Evolutionary conservation across 2,329 filamentous ascomycete species (phyloP).

Genomic region (Colletotrichum sp.): DNA sequence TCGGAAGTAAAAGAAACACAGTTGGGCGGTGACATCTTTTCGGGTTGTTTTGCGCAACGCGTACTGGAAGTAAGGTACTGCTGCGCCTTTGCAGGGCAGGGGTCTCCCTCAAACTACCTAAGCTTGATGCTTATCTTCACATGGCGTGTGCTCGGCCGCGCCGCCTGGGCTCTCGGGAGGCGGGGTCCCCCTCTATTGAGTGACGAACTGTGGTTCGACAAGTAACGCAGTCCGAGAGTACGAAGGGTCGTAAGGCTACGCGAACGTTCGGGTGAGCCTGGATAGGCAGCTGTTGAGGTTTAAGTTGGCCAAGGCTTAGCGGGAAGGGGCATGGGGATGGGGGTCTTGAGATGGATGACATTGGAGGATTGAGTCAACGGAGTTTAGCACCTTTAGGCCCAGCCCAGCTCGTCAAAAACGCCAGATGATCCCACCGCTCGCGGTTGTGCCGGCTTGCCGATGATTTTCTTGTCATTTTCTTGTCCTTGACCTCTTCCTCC

Average conservation of each 20-base stretch:
- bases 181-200: background rate
- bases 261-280: background rate
- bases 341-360: background rate
- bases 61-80: background rate
- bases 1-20: background rate
- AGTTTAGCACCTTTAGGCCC: conserved; percentile 2
- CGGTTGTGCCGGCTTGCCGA: conserved; percentile 4
- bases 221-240: background rate
- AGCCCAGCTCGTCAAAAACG: conserved; percentile 5
- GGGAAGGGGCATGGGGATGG: background rate
- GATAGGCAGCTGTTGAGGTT: background rate
- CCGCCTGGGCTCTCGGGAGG: background rate
- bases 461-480: conserved; percentile 1
- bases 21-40: background rate
- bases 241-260: conserved; percentile 14
- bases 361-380: conserved; percentile 12
- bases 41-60: background rate
- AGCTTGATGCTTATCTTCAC: conserved; percentile 18
- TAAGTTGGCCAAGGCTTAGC: background rate
- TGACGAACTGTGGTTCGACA: conserved; percentile 9
- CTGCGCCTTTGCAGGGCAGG: background rate
- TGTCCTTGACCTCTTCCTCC: conserved; percentile 11
- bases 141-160: conserved; percentile 5
- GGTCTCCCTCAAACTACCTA: background rate
- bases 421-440: conserved; percentile 11